Evolutionary conservation across 768 basidiomycete genomes (phyloP).

Genomic region (Tulasnella sp.): DNA sequence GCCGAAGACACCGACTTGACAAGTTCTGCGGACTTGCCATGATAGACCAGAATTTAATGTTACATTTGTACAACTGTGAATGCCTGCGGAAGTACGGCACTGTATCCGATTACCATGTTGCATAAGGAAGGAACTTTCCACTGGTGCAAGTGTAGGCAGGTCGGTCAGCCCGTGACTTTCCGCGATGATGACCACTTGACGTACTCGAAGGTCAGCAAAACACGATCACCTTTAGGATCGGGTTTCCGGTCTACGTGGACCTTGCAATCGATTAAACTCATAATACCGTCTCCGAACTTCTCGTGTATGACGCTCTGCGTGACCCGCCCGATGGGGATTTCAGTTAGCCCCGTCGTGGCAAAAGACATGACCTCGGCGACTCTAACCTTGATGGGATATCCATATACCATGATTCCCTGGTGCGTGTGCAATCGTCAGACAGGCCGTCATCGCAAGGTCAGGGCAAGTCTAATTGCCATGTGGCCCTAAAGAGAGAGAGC

Average conservation of each 20-base stretch:
- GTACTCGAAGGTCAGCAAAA: conserved; percentile 12
- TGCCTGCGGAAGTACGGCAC: not conserved
- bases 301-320: conserved; percentile 13
- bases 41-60: not conserved
- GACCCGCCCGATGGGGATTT: not conserved
- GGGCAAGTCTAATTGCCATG: not conserved
- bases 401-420: conserved; percentile 15
- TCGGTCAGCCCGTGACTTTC: not conserved
- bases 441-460: not conserved
- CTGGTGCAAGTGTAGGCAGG: not conserved
- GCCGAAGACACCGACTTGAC: not conserved
- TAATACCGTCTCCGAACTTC: conserved; percentile 18
- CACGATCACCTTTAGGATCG: conserved; percentile 17
- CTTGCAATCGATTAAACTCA: conserved; percentile 15
- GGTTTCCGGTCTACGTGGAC: conserved; percentile 15
- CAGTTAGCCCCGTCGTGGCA: not conserved
- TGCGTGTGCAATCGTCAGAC: not conserved
- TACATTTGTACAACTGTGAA: not conserved
- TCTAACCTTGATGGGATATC: conserved; percentile 14
- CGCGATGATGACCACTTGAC: not conserved
- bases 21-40: not conserved
- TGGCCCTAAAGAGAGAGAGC: not conserved
- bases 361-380: not conserved
- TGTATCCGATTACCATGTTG: not conserved
- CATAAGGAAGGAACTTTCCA: conserved; percentile 15